phyloP scores from a whole-genome alignment of 2,329 filamentous ascomycete genomes.

The Magnaporthales sp. region DNA sequence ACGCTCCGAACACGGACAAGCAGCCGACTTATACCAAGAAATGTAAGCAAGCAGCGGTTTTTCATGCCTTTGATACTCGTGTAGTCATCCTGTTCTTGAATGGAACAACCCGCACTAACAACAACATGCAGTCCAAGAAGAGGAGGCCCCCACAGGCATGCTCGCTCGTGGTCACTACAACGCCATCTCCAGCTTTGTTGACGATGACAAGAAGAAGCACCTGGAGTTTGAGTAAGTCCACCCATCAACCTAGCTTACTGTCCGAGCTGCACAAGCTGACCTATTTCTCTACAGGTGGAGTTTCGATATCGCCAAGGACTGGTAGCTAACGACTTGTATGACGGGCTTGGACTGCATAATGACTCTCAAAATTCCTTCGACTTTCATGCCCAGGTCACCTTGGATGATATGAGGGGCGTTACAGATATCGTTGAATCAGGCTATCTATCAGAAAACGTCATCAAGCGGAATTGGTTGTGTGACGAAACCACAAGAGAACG shows the following conservation, averaged over 20 bases:
- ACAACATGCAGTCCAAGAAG: constrained; percentile 61
- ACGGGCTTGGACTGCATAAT: not conserved
- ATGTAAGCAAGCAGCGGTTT: constrained; percentile 53
- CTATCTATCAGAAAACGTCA: not conserved
- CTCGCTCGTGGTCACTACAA: constrained; percentile 84
- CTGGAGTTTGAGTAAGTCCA: constrained; percentile 61
- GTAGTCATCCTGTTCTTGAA: not conserved
- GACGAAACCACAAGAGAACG: not conserved
- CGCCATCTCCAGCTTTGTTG: constrained; percentile 81
- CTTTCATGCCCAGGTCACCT: not conserved
- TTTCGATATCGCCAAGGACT: constrained; percentile 95
- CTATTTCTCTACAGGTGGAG: constrained; percentile 49
- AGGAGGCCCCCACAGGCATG: constrained; percentile 89
- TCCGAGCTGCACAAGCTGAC: not conserved
- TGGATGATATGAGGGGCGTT: not conserved
- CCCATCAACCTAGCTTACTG: not conserved
- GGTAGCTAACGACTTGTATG: constrained; percentile 38
- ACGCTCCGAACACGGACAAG: constrained; percentile 84
- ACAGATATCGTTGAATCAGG: not conserved
- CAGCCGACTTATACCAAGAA: constrained; percentile 81
- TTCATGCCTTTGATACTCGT: not conserved
- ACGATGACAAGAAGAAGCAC: constrained; percentile 89
- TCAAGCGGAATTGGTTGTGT: not conserved
- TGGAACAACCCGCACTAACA: not conserved
- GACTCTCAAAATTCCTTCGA: not conserved